These are phyloP conservation scores for Vanderwaltozyma verrucispora DNA, from an alignment of 805 yeast species.

Conservation along the genomic window DNA sequence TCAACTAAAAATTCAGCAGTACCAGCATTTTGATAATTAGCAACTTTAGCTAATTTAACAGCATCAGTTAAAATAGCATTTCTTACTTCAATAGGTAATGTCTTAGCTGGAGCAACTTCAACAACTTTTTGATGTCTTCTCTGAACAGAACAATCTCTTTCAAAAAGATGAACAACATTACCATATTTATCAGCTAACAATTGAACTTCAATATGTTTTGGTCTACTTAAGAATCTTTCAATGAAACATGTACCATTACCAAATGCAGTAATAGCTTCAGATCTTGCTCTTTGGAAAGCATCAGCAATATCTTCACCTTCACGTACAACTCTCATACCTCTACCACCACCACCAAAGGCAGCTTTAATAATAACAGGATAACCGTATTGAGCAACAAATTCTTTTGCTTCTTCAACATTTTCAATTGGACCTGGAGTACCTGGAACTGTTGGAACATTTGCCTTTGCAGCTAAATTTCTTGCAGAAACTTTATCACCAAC, in stretches of 20 bases:
- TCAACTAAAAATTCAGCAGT: slow-evolving; percentile 96
- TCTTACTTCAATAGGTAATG: slow-evolving; percentile 67
- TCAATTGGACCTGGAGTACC: slow-evolving; percentile 96
- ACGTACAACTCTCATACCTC: slow-evolving; percentile 97
- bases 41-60: slow-evolving; percentile 74
- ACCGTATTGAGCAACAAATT: slow-evolving; percentile 72
- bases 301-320: slow-evolving; percentile 87
- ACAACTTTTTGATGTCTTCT: slow-evolving; percentile 98
- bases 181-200: slow-evolving; percentile 86
- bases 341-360: slow-evolving; percentile 98
- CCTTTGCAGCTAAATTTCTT: slow-evolving; percentile 66
- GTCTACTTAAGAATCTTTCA: slow-evolving; percentile 85
- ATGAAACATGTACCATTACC: slow-evolving; percentile 97
- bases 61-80: slow-evolving; percentile 90
- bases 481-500: slow-evolving; percentile 96
- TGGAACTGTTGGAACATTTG: slow-evolving; percentile 85
- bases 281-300: slow-evolving; percentile 84
- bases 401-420: slow-evolving; percentile 59
- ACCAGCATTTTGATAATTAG: slow-evolving; percentile 91
- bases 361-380: slow-evolving; percentile 95
- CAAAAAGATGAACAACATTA: slow-evolving; percentile 86
- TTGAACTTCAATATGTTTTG: slow-evolving; percentile 96
- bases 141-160: slow-evolving; percentile 96
- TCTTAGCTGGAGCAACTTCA: slow-evolving; percentile 94
- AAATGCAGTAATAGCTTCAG: slow-evolving; percentile 89